phyloP scores from a whole-genome alignment of 805 yeast genomes.

The Pichia heedii region DNA sequence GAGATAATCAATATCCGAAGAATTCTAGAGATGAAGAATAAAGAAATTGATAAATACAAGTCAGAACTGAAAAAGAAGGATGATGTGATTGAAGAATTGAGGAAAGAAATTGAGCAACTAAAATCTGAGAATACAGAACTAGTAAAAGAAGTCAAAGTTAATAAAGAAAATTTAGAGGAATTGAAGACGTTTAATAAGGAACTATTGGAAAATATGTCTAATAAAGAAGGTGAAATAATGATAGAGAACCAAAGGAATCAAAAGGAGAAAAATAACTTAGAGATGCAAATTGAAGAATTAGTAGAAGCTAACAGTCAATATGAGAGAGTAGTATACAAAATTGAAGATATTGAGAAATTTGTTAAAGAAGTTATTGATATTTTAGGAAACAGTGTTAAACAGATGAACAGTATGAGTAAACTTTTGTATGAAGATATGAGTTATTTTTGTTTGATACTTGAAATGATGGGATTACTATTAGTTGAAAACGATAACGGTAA shows the following conservation, averaged over 20 bases:
- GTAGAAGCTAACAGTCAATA: constrained; percentile 32
- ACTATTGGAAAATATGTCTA: constrained; percentile 56
- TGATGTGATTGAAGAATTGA: constrained; percentile 9
- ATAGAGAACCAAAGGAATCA: constrained; percentile 43
- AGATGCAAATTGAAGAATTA: constrained; percentile 35
- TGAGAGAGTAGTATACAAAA: constrained; percentile 21
- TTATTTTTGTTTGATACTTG: constrained; percentile 50
- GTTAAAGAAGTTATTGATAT: constrained; percentile 16
- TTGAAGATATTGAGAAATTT: constrained; percentile 19
- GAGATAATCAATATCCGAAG: constrained; percentile 21
- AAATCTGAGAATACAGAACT: constrained; percentile 14
- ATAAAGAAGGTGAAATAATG: constrained; percentile 50
- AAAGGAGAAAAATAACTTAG: constrained; percentile 41
- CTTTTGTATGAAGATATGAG: constrained; percentile 30
- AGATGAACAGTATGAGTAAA: constrained; percentile 36
- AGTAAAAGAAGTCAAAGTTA: not conserved
- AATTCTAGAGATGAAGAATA: constrained; percentile 1
- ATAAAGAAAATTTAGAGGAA: constrained; percentile 4
- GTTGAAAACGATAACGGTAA: constrained; percentile 28
- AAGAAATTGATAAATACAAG: not conserved
- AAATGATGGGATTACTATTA: constrained; percentile 68
- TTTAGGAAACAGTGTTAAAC: constrained; percentile 20
- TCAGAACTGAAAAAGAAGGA: constrained; percentile 10
- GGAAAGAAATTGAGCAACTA: constrained; percentile 11
- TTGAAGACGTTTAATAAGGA: constrained; percentile 43